Percentiles rank a stretch among this genome's conserved stretches.
phyloP scores from a whole-genome alignment of 371 early-diverging fungal species.

The Mortierella sp. region DNA sequence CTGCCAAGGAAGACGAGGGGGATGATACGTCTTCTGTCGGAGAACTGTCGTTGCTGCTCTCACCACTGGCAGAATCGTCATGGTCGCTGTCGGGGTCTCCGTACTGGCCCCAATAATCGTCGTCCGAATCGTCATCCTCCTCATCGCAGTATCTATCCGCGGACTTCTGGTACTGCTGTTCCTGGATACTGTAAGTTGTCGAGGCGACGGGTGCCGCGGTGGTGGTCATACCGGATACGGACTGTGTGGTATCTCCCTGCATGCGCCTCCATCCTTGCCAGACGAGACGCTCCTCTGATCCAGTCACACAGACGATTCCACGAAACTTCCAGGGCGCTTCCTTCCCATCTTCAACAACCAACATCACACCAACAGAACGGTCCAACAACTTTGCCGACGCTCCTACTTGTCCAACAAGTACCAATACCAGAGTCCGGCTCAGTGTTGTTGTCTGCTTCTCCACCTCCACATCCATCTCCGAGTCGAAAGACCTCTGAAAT shows the following conservation, averaged over 20 bases:
- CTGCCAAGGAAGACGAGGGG: not conserved
- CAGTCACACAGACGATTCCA: not conserved
- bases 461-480: not conserved
- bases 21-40: not conserved
- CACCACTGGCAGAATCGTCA: not conserved
- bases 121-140: slow-evolving; percentile 22
- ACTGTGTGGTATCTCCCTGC: no score
- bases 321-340: not conserved
- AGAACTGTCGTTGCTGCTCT: not conserved
- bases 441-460: no score
- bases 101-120: slow-evolving; percentile 55
- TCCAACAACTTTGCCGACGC: not conserved
- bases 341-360: not conserved
- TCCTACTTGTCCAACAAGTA: not conserved
- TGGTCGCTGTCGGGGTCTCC: slow-evolving; percentile 30
- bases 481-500: not conserved
- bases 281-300: not conserved
- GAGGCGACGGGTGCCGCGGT: not conserved
- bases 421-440: not conserved
- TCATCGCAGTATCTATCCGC: not conserved
- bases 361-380: not conserved
- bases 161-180: not conserved
- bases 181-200: not conserved
- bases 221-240: not conserved
- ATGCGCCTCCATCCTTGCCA: not conserved